Conservation (phyloP, 208 protist genomes). For the Trypanosoma caninum region DNA sequence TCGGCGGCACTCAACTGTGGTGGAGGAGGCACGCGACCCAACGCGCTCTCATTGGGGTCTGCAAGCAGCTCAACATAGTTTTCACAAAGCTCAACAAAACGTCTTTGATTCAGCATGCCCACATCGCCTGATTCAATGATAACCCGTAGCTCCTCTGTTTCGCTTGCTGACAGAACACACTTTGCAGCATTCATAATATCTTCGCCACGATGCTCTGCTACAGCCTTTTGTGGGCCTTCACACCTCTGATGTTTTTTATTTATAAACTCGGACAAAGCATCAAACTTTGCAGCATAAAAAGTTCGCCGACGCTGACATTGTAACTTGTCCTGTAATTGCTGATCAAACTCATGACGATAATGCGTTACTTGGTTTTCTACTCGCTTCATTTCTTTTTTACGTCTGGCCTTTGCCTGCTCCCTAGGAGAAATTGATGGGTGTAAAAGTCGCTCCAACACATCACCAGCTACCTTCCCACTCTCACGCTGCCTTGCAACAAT, state of each 20-base stretch:
- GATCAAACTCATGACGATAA: conserved; percentile 15
- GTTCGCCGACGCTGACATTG: conserved; percentile 37
- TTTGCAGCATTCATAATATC: conserved; percentile 50
- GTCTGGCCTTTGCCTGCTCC: conserved; percentile 15
- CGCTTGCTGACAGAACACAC: conserved; percentile 47
- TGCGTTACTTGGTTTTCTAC: conserved; percentile 20
- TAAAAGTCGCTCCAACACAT: conserved; percentile 19
- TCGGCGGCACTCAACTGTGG: too few species aligned
- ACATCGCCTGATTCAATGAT: conserved; percentile 39
- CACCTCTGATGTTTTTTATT: conserved; percentile 13
- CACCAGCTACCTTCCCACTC: conserved; percentile 25
- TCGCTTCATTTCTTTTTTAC: conserved; percentile 29
- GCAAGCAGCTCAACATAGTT: conserved; percentile 7
- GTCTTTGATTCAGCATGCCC: conserved; percentile 29
- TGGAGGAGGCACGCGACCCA: conserved; percentile 9
- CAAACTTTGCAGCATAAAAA: conserved; percentile 60
- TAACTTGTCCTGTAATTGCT: conserved; percentile 27
- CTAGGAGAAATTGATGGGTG: conserved; percentile 2
- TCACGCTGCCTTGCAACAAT: conserved; percentile 51
- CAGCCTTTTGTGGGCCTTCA: conserved; percentile 11
- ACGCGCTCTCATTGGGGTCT: conserved; percentile 22
- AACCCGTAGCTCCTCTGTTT: conserved; percentile 56
- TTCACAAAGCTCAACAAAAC: conserved; percentile 42
- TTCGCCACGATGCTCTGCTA: conserved; percentile 30
- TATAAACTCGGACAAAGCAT: conserved; percentile 24